These are phyloP conservation scores for Excoecaria agallocha DNA, from an alignment of 345 rosid genomes.

Conservation along the genomic window DNA sequence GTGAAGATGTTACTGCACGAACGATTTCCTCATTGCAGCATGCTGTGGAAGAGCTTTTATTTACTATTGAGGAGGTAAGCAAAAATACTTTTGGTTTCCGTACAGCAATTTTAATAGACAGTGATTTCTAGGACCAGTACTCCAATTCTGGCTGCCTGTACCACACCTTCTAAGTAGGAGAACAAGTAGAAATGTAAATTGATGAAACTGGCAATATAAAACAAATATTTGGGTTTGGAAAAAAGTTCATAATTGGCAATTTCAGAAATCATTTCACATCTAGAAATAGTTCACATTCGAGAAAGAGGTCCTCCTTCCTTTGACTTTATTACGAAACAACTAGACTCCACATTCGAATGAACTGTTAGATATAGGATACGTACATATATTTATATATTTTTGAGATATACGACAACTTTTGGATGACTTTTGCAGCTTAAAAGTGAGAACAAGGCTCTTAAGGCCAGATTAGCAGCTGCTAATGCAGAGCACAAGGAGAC, in stretches of 20 bases:
- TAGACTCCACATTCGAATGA: background rate
- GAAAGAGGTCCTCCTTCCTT: background rate
- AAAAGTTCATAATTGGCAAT: too few relatives aligned
- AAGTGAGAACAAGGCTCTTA: too few relatives aligned
- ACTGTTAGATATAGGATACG: background rate
- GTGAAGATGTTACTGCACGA: slow-evolving; percentile 38
- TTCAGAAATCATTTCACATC: background rate
- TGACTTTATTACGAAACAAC: background rate
- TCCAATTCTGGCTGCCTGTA: too few relatives aligned
- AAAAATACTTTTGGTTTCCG: background rate
- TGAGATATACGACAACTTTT: background rate
- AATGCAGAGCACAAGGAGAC: slow-evolving; percentile 14
- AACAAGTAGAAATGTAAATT: too few relatives aligned
- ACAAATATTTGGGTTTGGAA: too few relatives aligned
- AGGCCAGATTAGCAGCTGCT: slow-evolving; percentile 35
- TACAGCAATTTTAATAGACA: background rate
- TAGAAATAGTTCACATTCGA: background rate
- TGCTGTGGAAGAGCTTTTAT: slow-evolving; percentile 49
- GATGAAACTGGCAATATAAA: too few relatives aligned
- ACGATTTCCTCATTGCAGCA: slow-evolving; percentile 49
- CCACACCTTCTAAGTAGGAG: too few relatives aligned
- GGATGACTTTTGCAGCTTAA: slow-evolving; percentile 38
- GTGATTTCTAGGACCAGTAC: background rate
- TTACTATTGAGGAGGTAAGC: slow-evolving; percentile 50
- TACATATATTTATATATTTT: background rate